These are phyloP conservation scores for Vitis hybrid DNA, from an alignment of 177 flowering plant species.

Conservation along the genomic window DNA sequence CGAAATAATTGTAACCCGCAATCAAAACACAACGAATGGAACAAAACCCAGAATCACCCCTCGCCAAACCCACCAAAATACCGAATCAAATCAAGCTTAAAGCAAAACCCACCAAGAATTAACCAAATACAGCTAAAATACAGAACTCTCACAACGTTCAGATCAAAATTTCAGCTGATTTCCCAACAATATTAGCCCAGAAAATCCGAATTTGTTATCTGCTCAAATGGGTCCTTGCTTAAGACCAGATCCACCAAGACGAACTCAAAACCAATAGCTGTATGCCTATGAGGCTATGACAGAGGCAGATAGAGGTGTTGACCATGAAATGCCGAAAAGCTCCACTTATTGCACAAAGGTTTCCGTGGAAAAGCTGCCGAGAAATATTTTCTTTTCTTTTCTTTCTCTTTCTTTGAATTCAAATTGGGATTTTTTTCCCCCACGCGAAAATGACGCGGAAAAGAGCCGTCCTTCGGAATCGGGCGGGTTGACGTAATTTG, in stretches of 20 bases:
- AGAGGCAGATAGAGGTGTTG: not conserved
- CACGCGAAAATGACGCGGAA: too few species aligned
- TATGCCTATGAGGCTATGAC: not conserved
- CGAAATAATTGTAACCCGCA: conserved; percentile 1
- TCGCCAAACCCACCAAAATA: conserved; percentile 11
- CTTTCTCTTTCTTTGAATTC: not conserved
- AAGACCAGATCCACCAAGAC: not conserved
- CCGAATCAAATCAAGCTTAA: conserved; percentile 7
- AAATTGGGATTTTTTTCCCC: too few species aligned
- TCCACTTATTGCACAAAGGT: not conserved
- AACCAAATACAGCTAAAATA: conserved; percentile 1
- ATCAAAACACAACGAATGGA: conserved; percentile 3
- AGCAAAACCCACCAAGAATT: conserved; percentile 1
- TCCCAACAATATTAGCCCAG: too few species aligned
- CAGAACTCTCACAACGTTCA: not conserved
- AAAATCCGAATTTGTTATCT: too few species aligned
- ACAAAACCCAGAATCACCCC: conserved; percentile 14
- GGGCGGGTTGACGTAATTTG: too few species aligned
- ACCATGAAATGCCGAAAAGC: not conserved
- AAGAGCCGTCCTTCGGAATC: too few species aligned
- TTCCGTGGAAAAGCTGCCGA: not conserved
- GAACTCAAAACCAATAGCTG: not conserved
- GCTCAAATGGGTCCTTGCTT: not conserved
- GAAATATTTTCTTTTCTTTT: not conserved
- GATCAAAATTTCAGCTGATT: not conserved